Percentiles rank a stretch among this genome's conserved stretches.
phyloP scores from a whole-genome alignment of 345 rosid genomes.

The Erodium maritimum region DNA sequence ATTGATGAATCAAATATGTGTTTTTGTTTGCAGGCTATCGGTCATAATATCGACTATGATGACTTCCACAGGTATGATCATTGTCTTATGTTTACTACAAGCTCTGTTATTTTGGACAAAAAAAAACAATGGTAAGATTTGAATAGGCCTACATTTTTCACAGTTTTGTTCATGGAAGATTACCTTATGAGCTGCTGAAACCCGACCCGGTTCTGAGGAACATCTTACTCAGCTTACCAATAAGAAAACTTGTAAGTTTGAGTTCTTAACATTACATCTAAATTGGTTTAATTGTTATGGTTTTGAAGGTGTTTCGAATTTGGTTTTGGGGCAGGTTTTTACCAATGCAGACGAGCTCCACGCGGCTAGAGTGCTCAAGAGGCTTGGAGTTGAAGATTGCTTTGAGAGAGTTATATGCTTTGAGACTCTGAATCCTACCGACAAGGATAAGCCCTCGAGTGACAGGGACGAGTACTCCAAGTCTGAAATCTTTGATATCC shows the following conservation, averaged over 20 bases:
- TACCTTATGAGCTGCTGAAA: slow-evolving; percentile 64
- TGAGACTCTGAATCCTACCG: slow-evolving; percentile 62
- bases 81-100: no score
- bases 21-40: slow-evolving; percentile 48
- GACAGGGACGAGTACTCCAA: no score
- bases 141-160: not conserved
- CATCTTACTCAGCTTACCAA: slow-evolving; percentile 69
- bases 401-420: slow-evolving; percentile 76
- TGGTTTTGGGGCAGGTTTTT: slow-evolving; percentile 13
- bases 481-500: not conserved
- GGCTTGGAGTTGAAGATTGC: slow-evolving; percentile 85
- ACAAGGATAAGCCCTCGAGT: slow-evolving; percentile 15
- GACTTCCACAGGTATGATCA: slow-evolving; percentile 69
- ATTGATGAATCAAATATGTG: no score
- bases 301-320: no score
- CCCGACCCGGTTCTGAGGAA: slow-evolving; percentile 71
- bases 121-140: no score
- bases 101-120: no score
- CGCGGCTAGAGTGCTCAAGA: slow-evolving; percentile 49
- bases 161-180: slow-evolving; percentile 88
- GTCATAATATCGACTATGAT: slow-evolving; percentile 60
- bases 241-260: slow-evolving; percentile 62
- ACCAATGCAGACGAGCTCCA: slow-evolving; percentile 80
- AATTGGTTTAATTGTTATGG: no score
- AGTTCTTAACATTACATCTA: not conserved